Evolutionary conservation across 805 yeast species (phyloP).

Genomic region (Saturnispora gosingensis): DNA sequence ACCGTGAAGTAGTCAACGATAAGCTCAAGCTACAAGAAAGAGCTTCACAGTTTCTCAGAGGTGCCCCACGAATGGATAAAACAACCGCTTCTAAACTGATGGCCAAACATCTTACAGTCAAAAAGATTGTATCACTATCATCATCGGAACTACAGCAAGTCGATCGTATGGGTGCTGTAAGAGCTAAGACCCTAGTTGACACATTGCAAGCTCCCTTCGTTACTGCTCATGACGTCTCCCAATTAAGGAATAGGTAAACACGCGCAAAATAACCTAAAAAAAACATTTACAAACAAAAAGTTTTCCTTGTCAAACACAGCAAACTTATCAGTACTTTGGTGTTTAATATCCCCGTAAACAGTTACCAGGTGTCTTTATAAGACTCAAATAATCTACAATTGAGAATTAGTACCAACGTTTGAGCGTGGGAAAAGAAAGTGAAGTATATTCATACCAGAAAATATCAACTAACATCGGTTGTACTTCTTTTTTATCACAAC

Average conservation of each 20-base stretch:
- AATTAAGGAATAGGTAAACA: slow-evolving; percentile 9
- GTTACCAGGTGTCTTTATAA: background rate
- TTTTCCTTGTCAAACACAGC: background rate
- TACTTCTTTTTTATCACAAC: background rate
- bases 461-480: background rate
- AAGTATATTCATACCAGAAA: background rate
- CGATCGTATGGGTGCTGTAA: slow-evolving; percentile 9
- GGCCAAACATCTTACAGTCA: slow-evolving; percentile 4
- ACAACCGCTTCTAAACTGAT: slow-evolving; percentile 3
- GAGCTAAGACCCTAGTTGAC: slow-evolving; percentile 6
- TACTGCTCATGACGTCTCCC: slow-evolving; percentile 3
- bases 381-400: background rate
- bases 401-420: background rate
- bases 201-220: slow-evolving; percentile 9
- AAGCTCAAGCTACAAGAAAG: slow-evolving; percentile 29
- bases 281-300: slow-evolving; percentile 1
- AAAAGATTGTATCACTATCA: slow-evolving; percentile 3
- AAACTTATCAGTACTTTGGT: background rate
- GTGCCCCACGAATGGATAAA: slow-evolving; percentile 5
- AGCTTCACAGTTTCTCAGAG: slow-evolving; percentile 4
- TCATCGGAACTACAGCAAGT: slow-evolving; percentile 3
- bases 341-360: background rate
- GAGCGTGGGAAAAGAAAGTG: background rate
- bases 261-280: background rate
- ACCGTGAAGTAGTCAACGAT: slow-evolving; percentile 23